phyloP scores from a whole-genome alignment of 495 filamentous ascomycete genomes.

The Hypoxylon lienhwacheense region DNA sequence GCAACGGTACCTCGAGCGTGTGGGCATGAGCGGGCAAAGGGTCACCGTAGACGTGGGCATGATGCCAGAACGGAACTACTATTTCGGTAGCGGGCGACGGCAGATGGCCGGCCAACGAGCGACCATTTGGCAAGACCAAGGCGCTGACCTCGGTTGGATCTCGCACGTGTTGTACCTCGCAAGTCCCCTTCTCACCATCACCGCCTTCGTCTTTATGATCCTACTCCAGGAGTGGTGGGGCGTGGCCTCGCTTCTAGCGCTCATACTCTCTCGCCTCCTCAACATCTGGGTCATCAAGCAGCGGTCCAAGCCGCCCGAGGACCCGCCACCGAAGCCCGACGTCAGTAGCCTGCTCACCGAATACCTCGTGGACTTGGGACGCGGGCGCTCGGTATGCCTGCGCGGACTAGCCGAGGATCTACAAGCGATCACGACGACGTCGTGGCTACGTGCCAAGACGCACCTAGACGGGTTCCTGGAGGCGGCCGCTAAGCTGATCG shows the following conservation, averaged over 20 bases:
- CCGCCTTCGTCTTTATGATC: constrained; percentile 44
- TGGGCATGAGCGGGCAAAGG: constrained; percentile 49
- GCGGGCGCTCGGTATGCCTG: constrained; percentile 47
- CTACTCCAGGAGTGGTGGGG: constrained; percentile 57
- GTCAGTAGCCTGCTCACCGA: constrained; percentile 31
- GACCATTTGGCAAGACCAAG: constrained; percentile 38
- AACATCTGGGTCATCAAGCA: constrained; percentile 59
- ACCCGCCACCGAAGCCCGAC: constrained; percentile 14
- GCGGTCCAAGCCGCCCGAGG: constrained; percentile 39
- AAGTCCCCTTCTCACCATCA: constrained; percentile 48
- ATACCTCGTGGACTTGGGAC: constrained; percentile 40
- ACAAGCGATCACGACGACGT: constrained; percentile 57
- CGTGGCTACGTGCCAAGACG: constrained; percentile 59
- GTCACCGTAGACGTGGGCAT: constrained; percentile 51
- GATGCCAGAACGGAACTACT: constrained; percentile 23
- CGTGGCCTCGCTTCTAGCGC: constrained; percentile 44
- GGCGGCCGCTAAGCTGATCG: constrained; percentile 54
- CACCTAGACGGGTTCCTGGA: constrained; percentile 51
- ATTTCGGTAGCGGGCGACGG: constrained; percentile 9
- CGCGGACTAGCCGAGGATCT: constrained; percentile 57
- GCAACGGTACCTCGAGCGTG: constrained; percentile 50
- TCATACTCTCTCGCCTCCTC: constrained; percentile 56
- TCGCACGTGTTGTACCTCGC: constrained; percentile 51
- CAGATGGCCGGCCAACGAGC: constrained; percentile 33
- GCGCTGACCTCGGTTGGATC: constrained; percentile 42